These are phyloP conservation scores for Isatis tinctoria DNA, from an alignment of 345 rosid species.

Conservation along the genomic window DNA sequence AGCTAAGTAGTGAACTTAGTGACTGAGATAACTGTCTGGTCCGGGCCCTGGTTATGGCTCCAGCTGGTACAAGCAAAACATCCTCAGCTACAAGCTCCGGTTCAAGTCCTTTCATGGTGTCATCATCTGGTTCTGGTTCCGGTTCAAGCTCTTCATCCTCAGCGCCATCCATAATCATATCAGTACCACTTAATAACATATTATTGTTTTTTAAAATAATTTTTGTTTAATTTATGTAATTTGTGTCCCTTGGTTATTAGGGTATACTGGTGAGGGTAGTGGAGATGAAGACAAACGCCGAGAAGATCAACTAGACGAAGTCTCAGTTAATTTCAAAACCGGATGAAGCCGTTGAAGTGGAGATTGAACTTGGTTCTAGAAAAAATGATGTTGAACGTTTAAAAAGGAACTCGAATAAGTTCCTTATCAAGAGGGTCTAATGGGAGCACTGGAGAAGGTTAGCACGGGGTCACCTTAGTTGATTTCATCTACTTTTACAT, in stretches of 20 bases:
- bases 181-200: not conserved
- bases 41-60: too few relatives aligned
- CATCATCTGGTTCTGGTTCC: too few relatives aligned
- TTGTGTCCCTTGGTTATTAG: slow-evolving; percentile 38
- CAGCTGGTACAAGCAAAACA: too few relatives aligned
- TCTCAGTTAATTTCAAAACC: slow-evolving; percentile 66
- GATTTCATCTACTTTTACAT: not conserved
- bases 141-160: too few relatives aligned
- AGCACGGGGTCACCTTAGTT: slow-evolving; percentile 15
- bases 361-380: slow-evolving; percentile 67
- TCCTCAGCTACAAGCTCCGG: too few relatives aligned
- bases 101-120: too few relatives aligned
- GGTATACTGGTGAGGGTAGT: slow-evolving; percentile 92
- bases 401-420: slow-evolving; percentile 55
- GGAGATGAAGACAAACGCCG: slow-evolving; percentile 96
- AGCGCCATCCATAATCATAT: too few relatives aligned
- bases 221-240: not conserved
- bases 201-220: too few relatives aligned
- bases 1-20: too few relatives aligned
- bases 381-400: slow-evolving; percentile 61
- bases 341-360: slow-evolving; percentile 72
- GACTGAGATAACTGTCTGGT: too few relatives aligned
- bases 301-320: slow-evolving; percentile 87
- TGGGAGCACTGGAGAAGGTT: slow-evolving; percentile 91
- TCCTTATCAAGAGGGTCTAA: slow-evolving; percentile 66